Base-by-base conservation (phyloP, 2,329 filamentous ascomycete species). In the Cucurbitaria berberidis region DNA sequence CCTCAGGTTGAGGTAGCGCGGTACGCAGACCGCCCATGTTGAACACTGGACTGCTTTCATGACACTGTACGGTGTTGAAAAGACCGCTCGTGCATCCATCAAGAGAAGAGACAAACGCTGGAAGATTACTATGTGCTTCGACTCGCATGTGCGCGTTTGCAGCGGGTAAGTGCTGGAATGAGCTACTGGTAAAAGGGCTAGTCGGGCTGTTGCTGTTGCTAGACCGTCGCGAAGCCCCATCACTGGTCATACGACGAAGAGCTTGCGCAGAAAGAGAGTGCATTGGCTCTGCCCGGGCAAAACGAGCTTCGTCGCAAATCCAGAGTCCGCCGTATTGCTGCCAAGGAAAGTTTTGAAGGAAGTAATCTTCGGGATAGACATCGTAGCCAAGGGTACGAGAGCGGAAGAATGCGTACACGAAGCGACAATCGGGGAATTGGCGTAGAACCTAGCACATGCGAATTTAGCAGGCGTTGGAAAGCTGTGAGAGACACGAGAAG, bases 291-390 rank as follows among this genome's bases (percentile, higher is more conserved):
- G 63, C 59, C 29, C 67, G 64, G 42, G 74, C 70, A 51, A 76
- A 76, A n/a, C 74, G 69, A 38, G 70, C 69, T 44, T 75, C 72
- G 11, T 74, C 70, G 27, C 70, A 62, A 18, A 69, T 66, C 71
- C 73, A 75, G 11, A 76, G 63, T 27, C 71, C 68, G 10, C 72
- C 72, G 53, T 74, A 76, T 46, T 72, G 64, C 21, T 70, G 68
- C 74, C 74, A 76, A 0, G 74, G 74, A 45, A 76, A 75, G 46
- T 62, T 72, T n/a, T 56, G 61, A 7, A 74, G 60, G 40, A 75
- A 76, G 40, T 70, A 57, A 40, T 75, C 70, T 59, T 75, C 74
- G 5, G 74, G 74, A 30, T 75, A 74, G 18, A 75, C 70, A 32
- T 75, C 72, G 54, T 71, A 75, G 19, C 72, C 72, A 39, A 74